Evolutionary conservation across 2,329 filamentous ascomycete species (phyloP), one percentile per base, ranked within the genome.

Genomic region (Aspergillus proliferans): DNA sequence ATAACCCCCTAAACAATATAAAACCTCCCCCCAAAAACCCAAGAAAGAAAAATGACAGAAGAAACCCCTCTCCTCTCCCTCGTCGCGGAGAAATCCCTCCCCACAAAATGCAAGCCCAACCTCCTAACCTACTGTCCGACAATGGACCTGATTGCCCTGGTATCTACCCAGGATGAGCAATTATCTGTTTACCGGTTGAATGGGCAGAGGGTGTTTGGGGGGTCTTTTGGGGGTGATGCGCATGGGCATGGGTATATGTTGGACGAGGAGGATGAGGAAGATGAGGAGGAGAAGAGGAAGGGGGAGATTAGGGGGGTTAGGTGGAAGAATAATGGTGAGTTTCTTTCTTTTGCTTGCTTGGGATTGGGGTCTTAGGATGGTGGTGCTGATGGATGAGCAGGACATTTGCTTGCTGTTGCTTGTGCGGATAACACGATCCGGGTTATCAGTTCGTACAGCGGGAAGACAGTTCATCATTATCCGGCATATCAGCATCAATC

Each of bases 401-500:
- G 67, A 21, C 85, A 88, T 53, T 83, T 88, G 39, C 78, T 96
- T 47, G 89, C 89, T 12, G 82, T 93, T 12, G 88, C 84, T 42
- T 95, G 88, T 83, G 88, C 81, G 57, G 88, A 95, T 72, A 87
- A 87, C 24, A 80, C 81, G 6, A 81, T 93, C 18, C 83, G 88
- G 50, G 72, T 95, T 33, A 80, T 92, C 65, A 87, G 86, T 52
- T 72, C 89, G 19, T 89, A 93, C 66, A 91, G 83, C 58, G 87
- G 84, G 66, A 95, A 92, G 69, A 81, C 86, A 10, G 83, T 90
- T 18, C 86, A 93, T 65, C 82, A 86, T 60, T 85, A 88, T 60
- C 60, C 68, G 58, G 60, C 59, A 4, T 59, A 61, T 34, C 52
- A 60, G 41, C 48, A 46, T 21, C 38, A 18, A 2, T 3, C 7